Evolutionary conservation across 345 rosid genomes (phyloP).

Genomic region (Corymbia maculata): DNA sequence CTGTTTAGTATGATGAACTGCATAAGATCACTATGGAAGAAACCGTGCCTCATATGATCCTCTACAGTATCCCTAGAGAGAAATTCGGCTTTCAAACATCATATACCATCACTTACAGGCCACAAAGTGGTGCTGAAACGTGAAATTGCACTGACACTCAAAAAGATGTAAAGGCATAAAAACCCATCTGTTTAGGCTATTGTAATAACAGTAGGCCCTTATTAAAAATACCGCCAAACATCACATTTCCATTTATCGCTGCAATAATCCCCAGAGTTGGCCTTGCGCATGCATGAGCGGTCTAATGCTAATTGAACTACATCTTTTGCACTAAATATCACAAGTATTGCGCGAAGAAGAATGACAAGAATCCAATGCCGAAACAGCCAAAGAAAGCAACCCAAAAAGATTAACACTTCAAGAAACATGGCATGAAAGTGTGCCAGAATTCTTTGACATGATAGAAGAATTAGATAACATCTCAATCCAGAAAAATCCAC

Average conservation of each 20-base stretch:
- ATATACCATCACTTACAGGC: neutral
- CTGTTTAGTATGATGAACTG: conserved; percentile 13
- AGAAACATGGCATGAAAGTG: neutral
- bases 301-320: neutral
- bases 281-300: accelerated
- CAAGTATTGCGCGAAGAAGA: neutral
- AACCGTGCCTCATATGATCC: neutral
- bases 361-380: neutral
- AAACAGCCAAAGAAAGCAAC: neutral
- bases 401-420: neutral
- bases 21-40: neutral
- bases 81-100: neutral
- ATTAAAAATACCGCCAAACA: neutral
- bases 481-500: neutral
- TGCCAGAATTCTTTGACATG: neutral
- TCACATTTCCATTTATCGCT: neutral
- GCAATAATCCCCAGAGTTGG: neutral
- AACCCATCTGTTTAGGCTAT: neutral
- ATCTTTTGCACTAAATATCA: neutral
- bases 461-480: neutral
- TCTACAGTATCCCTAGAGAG: neutral
- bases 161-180: neutral
- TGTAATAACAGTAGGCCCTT: neutral
- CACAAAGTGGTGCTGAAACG: neutral
- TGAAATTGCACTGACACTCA: neutral